A percentile compares a stretch with the other conserved stretches of the same genome.
phyloP scores from a whole-genome alignment of 306 rosid genomes.

The Fragaria ananassa region DNA sequence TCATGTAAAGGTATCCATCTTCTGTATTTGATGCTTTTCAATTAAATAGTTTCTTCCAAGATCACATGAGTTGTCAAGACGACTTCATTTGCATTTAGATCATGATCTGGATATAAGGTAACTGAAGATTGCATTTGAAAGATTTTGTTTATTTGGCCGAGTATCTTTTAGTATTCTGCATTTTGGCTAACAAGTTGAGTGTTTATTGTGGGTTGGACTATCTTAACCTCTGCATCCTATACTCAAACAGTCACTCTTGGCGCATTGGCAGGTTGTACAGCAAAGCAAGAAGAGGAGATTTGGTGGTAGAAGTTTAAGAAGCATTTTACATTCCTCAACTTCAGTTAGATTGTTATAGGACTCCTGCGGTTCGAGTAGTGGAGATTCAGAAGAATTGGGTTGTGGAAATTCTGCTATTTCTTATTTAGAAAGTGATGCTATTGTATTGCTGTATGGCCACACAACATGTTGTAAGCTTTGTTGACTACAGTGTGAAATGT shows the following conservation, averaged over 20 bases:
- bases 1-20: conserved; percentile 42
- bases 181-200: background rate
- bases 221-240: background rate
- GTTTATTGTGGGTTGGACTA: background rate
- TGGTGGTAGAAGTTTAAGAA: conserved; percentile 63
- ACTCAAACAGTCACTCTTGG: conserved; percentile 23
- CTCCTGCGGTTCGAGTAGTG: conserved; percentile 19
- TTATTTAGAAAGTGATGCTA: conserved; percentile 32
- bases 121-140: background rate
- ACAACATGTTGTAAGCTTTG: conserved; percentile 36
- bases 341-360: conserved; percentile 19
- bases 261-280: conserved; percentile 61
- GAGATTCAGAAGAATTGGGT: conserved; percentile 22
- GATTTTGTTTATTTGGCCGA: background rate
- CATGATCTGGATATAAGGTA: background rate
- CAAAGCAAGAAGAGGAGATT: conserved; percentile 45
- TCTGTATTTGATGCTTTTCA: conserved; percentile 3
- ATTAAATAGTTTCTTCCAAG: background rate
- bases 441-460: conserved; percentile 57
- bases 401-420: conserved; percentile 21
- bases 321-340: conserved; percentile 30
- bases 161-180: background rate
- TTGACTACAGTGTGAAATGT: conserved; percentile 45
- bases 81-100: background rate
- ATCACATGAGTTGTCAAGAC: background rate